Evolutionary conservation across 768 basidiomycete species (phyloP).

Genomic region (Podaxis sp.): DNA sequence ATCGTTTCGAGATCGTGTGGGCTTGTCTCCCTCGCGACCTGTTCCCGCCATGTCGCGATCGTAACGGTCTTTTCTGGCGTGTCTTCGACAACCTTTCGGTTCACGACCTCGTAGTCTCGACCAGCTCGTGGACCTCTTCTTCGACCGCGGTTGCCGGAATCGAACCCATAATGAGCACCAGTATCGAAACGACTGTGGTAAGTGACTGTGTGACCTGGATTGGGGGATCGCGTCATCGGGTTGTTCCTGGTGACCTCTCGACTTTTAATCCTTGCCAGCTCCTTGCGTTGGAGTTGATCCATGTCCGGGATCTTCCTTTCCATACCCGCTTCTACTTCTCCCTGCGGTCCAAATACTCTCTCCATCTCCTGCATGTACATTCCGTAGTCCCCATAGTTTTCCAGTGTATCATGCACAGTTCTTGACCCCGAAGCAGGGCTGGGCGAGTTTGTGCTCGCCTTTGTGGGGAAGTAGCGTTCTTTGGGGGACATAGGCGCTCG

Average conservation of each 20-base stretch:
- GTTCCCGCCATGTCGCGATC: constrained; percentile 57
- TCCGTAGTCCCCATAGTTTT: constrained; percentile 35
- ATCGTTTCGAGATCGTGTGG: constrained; percentile 36
- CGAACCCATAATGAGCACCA: constrained; percentile 19
- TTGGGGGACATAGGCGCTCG: constrained; percentile 1
- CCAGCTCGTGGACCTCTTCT: constrained; percentile 26
- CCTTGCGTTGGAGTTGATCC: constrained; percentile 5
- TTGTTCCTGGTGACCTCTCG: constrained; percentile 9
- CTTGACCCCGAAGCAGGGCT: constrained; percentile 10
- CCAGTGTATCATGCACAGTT: constrained; percentile 25
- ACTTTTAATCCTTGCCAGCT: constrained; percentile 19
- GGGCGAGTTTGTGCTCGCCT: constrained; percentile 17
- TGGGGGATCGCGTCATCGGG: constrained; percentile 1
- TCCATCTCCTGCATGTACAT: constrained; percentile 33
- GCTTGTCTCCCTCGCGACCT: constrained; percentile 41
- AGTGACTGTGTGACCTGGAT: constrained; percentile 1
- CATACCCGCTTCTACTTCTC: background rate
- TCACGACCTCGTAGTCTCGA: constrained; percentile 44
- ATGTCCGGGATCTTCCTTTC: constrained; percentile 8
- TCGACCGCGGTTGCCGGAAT: background rate
- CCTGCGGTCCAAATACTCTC: constrained; percentile 25
- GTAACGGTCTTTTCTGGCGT: constrained; percentile 53
- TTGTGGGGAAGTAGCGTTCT: constrained; percentile 13
- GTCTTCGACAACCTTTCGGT: constrained; percentile 42
- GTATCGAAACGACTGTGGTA: constrained; percentile 22